Base-by-base conservation (phyloP, 73 alveolate genomes). In the Tetrahymena elliotti region DNA sequence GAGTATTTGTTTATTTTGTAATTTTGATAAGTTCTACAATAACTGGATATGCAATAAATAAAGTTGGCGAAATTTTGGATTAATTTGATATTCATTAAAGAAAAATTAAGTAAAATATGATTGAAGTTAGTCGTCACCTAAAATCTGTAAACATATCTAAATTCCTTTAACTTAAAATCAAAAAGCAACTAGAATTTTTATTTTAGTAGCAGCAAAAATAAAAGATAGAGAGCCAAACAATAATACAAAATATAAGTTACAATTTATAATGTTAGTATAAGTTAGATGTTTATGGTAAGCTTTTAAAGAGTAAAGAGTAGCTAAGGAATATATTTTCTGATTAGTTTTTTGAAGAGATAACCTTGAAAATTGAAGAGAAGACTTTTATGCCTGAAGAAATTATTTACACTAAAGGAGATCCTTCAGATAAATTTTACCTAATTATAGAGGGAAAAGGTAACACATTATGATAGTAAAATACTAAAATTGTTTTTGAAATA, bases 371-470 rank as follows among this genome's bases (percentile, higher is more conserved):
- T 33, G 68, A 88, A 47, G 96, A 94, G 52, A 53, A 94, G 53
- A 47, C 94, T 35, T 94, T 94, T 94, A 94, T 94, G 52, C 96
- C 96, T 34, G 96, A 94, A 94, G 96, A 94, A 52, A 54, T 88
- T 35, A 84, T 94, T 15, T 94, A 53, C 38, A 24, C 39, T 10
- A 88, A 84, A 94, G 95, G 95, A 4, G 38, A 94, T 38, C 35
- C 93, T 39, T 94, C 93, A 47, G 95, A 94, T 94, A 16, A 83
- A 47, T 52, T 94, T 35, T 94, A 88, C 37, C 40, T 94, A 15
- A 94, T 94, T 24, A 20, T 94, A 2, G 93, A 83, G 33, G 96
- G 96, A 31, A 92, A 84, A 36, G 95, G 88, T 68, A 68, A n/a
- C 11, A 68, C 12, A 31, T 27, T 18, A 68, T 7, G 16, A 27